Conservation (phyloP, 495 filamentous ascomycete species). For the Rusavskia elegans region DNA sequence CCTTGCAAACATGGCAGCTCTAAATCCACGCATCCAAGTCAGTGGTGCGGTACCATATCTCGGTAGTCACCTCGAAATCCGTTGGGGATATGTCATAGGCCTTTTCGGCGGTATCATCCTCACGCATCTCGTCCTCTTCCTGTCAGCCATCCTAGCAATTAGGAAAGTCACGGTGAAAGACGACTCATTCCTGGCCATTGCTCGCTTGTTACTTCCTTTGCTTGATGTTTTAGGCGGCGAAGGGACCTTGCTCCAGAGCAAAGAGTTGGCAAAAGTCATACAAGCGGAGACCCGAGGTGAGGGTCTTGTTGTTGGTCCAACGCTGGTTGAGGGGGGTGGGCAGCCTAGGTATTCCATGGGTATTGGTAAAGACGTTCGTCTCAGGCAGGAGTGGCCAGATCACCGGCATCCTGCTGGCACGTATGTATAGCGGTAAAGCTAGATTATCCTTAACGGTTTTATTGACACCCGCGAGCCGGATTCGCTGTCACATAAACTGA, state of each 20-base stretch:
- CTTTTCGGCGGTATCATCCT: conserved; percentile 2
- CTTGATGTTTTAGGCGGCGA: background rate
- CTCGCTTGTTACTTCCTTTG: no score
- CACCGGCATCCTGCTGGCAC: no score
- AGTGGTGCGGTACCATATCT: conserved; percentile 3
- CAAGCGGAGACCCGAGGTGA: background rate
- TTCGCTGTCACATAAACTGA: no score
- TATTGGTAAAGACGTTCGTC: no score
- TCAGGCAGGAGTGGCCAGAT: no score
- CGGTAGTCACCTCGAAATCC: conserved; percentile 4
- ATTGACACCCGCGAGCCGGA: no score
- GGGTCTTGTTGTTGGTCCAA: background rate
- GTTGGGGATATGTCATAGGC: conserved; percentile 4
- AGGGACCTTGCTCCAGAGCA: conserved; percentile 2
- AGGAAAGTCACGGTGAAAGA: conserved; percentile 8
- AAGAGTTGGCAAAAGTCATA: background rate
- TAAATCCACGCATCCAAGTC: background rate
- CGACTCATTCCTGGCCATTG: no score
- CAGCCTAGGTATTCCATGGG: no score
- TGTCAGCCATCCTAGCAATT: conserved; percentile 1
- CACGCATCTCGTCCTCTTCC: conserved; percentile 5
- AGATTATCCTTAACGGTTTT: no score
- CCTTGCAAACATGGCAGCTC: conserved; percentile 4
- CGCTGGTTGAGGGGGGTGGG: background rate
- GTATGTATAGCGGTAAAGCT: no score